These are phyloP conservation scores for Spinellus fusiger DNA, from an alignment of 192 early-diverging fungal species.

Conservation along the genomic window DNA sequence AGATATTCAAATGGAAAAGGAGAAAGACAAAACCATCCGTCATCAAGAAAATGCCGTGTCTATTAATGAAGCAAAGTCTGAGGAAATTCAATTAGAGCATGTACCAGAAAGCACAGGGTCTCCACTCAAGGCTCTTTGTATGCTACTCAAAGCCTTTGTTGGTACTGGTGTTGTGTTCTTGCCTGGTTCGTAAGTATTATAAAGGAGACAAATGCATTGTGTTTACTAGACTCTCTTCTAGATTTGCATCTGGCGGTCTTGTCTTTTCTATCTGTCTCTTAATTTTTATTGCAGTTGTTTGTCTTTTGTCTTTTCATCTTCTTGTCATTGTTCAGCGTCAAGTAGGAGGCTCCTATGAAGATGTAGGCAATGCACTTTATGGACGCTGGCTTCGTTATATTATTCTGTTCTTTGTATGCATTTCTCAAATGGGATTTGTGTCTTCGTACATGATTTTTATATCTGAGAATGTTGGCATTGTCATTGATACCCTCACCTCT, in stretches of 20 bases:
- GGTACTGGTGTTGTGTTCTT: conserved; percentile 58
- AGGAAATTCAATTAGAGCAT: conserved; percentile 5
- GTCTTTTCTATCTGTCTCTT: conserved; percentile 54
- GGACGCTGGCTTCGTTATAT: conserved; percentile 12
- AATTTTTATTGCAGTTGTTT: conserved; percentile 51
- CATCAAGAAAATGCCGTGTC: background rate
- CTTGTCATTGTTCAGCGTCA: conserved; percentile 37
- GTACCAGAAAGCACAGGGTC: conserved; percentile 35
- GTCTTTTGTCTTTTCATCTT: conserved; percentile 50
- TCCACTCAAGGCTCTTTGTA: conserved; percentile 47
- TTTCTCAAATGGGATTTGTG: conserved; percentile 78
- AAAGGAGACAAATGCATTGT: background rate
- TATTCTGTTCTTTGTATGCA: conserved; percentile 43
- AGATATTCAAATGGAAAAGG: too few species aligned
- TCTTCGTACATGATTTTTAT: conserved; percentile 87
- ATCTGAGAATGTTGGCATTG: conserved; percentile 71
- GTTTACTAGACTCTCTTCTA: conserved; percentile 15
- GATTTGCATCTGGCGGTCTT: conserved; percentile 56
- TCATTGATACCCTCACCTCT: conserved; percentile 56
- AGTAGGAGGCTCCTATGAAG: conserved; percentile 53
- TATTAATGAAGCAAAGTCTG: background rate
- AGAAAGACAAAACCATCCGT: background rate
- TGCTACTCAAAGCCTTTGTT: conserved; percentile 60
- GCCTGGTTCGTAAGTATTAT: conserved; percentile 31
- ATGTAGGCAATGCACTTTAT: conserved; percentile 47